Evolutionary conservation across 495 filamentous ascomycete species (phyloP).

Genomic region (Trichoderma parareesei): DNA sequence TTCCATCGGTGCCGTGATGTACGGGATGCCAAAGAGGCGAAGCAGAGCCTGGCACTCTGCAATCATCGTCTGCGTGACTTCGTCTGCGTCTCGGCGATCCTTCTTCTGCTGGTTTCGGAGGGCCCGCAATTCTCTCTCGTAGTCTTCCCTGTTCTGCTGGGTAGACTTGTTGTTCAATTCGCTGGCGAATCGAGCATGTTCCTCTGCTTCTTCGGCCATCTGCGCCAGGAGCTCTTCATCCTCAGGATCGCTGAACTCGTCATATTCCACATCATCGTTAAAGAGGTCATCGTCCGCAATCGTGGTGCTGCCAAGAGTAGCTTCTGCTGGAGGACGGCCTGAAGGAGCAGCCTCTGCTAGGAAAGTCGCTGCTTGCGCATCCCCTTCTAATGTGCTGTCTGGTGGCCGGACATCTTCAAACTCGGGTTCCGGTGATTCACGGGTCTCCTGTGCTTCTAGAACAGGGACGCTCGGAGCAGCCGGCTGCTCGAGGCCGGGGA

Average conservation of each 20-base stretch:
- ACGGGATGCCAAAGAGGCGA: conserved; percentile 83
- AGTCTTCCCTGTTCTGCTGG: conserved; percentile 59
- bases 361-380: neutral
- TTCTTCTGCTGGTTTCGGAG: conserved; percentile 91
- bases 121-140: conserved; percentile 78
- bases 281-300: conserved; percentile 25
- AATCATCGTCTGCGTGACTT: conserved; percentile 91
- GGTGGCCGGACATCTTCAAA: conserved; percentile 41
- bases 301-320: neutral
- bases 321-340: neutral
- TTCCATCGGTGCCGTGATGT: conserved; percentile 97
- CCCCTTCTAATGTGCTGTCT: conserved; percentile 13
- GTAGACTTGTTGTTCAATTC: conserved; percentile 64
- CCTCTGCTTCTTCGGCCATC: conserved; percentile 80
- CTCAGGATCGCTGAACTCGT: conserved; percentile 70
- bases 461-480: conserved; percentile 17
- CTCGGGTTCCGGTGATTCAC: conserved; percentile 41
- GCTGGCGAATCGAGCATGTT: conserved; percentile 85
- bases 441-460: conserved; percentile 13
- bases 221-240: conserved; percentile 82
- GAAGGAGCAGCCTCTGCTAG: neutral
- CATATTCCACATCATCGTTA: conserved; percentile 35
- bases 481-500: conserved; percentile 19
- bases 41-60: conserved; percentile 90
- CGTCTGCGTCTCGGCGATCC: conserved; percentile 89